Evolutionary conservation across 2,329 filamentous ascomycete species (phyloP), one percentile per base, ranked within the genome.

Genomic region (Paraphoma sp.): DNA sequence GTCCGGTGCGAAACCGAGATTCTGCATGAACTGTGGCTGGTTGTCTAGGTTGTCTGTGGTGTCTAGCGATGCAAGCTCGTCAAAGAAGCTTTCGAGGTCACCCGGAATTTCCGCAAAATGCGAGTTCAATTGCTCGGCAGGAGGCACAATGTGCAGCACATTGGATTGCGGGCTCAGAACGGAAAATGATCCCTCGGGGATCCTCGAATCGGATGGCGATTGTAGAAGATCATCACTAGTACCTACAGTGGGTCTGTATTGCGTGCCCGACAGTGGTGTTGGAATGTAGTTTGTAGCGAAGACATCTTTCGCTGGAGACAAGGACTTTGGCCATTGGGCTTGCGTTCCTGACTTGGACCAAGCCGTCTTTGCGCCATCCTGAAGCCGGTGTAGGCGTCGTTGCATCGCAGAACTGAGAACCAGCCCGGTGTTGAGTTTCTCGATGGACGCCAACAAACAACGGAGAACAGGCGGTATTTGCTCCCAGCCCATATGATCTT

Each of bases 11-110:
- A 89, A 88, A 0, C 87, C 87, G 17, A 89, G 77, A 63, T 89
- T 89, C 44, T 85, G 82, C 86, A 89, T 87, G 64, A 89, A 89
- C 59, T 87, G 84, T 1, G 84, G 80, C 60, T 88, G 85, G 11
- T 82, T 80, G 28, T 85, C 83, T 44, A 84, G 74, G 36, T 78
- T 76, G 51, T 85, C 81, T 18, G 79, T 80, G 2, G 80, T 83
- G 63, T 87, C 85, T 31, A 86, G 74, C 8, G 84, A 83, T 3
- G 84, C 84, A 38, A 87, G 71, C 60, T 87, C 84, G 49, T 86
- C 84, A 57, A 86, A 86, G 50, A 86, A 79, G 14, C 81, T 82
- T 59, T 85, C 82, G 57, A 73, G 75, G 68, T 83, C 53, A 72
- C 78, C 59, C 60, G 76, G 48, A 66, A 76, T 47, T 72, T 79